Base-by-base conservation (phyloP, 2,329 filamentous ascomycete species). In the Sporothrix humicola region DNA sequence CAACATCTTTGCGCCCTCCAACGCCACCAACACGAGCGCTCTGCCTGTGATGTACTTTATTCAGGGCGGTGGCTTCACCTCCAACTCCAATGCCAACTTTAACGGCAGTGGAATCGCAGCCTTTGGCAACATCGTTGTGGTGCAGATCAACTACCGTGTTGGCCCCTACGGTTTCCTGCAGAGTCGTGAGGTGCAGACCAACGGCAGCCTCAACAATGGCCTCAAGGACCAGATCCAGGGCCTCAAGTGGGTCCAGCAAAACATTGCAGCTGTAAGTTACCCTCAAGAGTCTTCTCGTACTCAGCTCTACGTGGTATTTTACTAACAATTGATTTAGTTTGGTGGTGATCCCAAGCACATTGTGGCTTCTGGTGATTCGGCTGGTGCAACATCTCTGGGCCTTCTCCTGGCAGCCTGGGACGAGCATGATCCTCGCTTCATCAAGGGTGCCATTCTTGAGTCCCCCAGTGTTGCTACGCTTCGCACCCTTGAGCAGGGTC, bases 141-240 rank as follows among this genome's bases (percentile, higher is more conserved):
- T 95, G 1, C 90, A 86, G 10, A 87, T 93, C 81, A 94, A 94
- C 81, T 94, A 95, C 79, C 89, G 93, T 5, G 91, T 95, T 12
- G 92, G 92, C 0, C 86, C 88, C 0, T 94, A 90, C 76, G 92
- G 93, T 0, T 95, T 94, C 79, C 84, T 95, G 12, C 87, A 88
- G 1, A 84, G 89, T 72, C 82, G 86, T 17, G 86, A 93, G 31
- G 84, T 93, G 58, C 88, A 83, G 0, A 87, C 87, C 0, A 86
- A 87, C 72, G 85, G 84, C 2, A 87, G 86, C 13, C 80, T 81
- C 6, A 80, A 87, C 72, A 82, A 82, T 46, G 81, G 82, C 2
- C 80, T 89, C 1, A 87, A 87, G 63, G 92, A 94, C 79, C 91
- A 93, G 80, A 84, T 90, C 72, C 90, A 91, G 78, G 89, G 88